Evolutionary conservation across 2,329 filamentous ascomycete species (phyloP), one percentile per base, ranked within the genome.

Genomic region (Colletotrichum sp.): DNA sequence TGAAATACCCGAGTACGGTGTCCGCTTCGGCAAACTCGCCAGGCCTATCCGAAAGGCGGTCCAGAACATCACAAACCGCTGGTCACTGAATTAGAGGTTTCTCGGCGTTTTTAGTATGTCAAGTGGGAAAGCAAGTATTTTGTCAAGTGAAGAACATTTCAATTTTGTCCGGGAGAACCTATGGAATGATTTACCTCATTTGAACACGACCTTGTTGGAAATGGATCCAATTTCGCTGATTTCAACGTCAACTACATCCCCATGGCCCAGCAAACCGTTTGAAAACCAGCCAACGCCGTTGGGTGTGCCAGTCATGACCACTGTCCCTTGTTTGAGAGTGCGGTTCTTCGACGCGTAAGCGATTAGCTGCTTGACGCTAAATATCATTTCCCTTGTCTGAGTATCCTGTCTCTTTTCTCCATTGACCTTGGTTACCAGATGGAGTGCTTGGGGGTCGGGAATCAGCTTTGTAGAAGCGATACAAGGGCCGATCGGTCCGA

Each of bases 1-100:
- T n/a, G 9, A 43, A 6, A 2, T 43, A 0, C 38, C 2, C 38
- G 38, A n/a, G 38, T 4, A 4, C 38, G 0, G 2, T 10, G 5
- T 43, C 18, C 38, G 5, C 38, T n/a, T 43, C 38, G 38, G 38
- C 18, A 43, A n/a, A 3, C 3, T 43, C 38, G 38, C 38, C 38
- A 43, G 38, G 5, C 18, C 18, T n/a, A 6, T 10, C 38, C 38
- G 38, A 43, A 43, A 3, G 38, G 38, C 38, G 10, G 38, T 43
- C 36, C 0, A 3, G 1, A 8, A 38, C 36, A 7, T 38, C 36
- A 9, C 36, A 18, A 38, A 4, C 18, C 9, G 16, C 36, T 38
- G 4, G 4, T 38, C 9, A 5, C 16, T 8, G 9, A 18, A 4
- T 38, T 4, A 2, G 8, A 18, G 16, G 18, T 1, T 9, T 8